Evolutionary conservation across 208 protist genomes (phyloP), one percentile per base, ranked within the genome.

Genomic region (Leishmania aethiopica): DNA sequence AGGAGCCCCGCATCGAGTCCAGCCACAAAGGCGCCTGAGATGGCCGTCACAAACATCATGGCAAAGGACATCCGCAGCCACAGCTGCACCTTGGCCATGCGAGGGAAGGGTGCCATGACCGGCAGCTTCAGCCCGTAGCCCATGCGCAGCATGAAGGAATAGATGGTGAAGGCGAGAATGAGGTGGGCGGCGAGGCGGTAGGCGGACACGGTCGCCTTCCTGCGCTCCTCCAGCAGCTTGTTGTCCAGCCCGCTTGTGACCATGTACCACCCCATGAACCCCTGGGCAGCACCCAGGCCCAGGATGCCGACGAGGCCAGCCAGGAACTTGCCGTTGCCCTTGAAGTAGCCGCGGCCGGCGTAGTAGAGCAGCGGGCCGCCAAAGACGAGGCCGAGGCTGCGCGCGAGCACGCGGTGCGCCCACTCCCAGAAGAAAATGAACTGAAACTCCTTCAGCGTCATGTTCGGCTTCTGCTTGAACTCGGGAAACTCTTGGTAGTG

Each of bases 401-500:
- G 92, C 11, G 98, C 98, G 55, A 99, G 88, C 25, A 98, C 89
- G 47, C 99, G 92, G 85, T 99, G 99, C 4, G 90, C 92, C 91
- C 96, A 99, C 89, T 99, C 98, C 96, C 93, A 98, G 80, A 96
- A 99, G 86, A 98, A 99, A 70, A 99, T 99, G 72, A 91, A 91
- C 91, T 99, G 98, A 85, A 99, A 99, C 76, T 99, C 96, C 47
- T 93, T 85, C 60, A 99, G 77, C 55, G 95, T 98, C 92, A 99
- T 99, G 74, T 94, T 89, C 32, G 92, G 87, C 79, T 98, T 96
- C 91, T 98, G 94, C 84, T 98, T 91, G 88, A 96, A 99, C 89
- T 99, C 97, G 7, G 98, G 98, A 78, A 91, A 99, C 82, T 97
- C 88, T 84, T 99, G 94, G 90, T 99, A 99, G 86, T 98, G 96